phyloP scores from a whole-genome alignment of 768 basidiomycete species.

The Pleurotus cornucopiae region DNA sequence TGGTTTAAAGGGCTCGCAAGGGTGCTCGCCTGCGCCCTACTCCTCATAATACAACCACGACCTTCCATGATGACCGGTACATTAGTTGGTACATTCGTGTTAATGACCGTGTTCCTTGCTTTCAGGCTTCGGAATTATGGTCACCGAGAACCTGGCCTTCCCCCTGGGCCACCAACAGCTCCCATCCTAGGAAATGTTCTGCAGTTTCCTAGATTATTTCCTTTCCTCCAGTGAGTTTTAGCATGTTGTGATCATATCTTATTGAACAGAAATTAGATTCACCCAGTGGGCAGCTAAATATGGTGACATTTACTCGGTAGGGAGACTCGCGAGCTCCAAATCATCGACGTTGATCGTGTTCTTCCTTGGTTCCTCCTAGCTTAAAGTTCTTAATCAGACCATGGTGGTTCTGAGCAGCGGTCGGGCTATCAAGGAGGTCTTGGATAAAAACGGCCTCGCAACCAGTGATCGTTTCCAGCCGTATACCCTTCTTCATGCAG shows the following conservation, averaged over 20 bases:
- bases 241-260: slow-evolving; percentile 9
- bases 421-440: slow-evolving; percentile 14
- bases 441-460: slow-evolving; percentile 17
- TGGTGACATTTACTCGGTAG: slow-evolving; percentile 13
- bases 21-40: too few species aligned
- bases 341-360: not conserved
- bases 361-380: not conserved
- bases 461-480: slow-evolving; percentile 11
- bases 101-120: not conserved
- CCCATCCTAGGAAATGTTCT: slow-evolving; percentile 19
- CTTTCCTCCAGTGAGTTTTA: not conserved
- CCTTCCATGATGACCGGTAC: too few species aligned
- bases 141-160: slow-evolving; percentile 13
- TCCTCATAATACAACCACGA: too few species aligned
- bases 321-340: not conserved
- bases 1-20: too few species aligned
- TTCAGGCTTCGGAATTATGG: slow-evolving; percentile 5
- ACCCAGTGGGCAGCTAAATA: slow-evolving; percentile 12
- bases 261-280: slow-evolving; percentile 2
- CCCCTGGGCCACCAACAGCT: slow-evolving; percentile 20
- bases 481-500: not conserved
- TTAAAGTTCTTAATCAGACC: slow-evolving; percentile 17
- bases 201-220: slow-evolving; percentile 14
- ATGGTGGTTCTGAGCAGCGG: slow-evolving; percentile 19
- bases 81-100: too few species aligned